A percentile compares a stretch with the other conserved stretches of the same genome.
Conservation (phyloP, 1,284 basidiomycete species). For the Cronartium ribicola region DNA sequence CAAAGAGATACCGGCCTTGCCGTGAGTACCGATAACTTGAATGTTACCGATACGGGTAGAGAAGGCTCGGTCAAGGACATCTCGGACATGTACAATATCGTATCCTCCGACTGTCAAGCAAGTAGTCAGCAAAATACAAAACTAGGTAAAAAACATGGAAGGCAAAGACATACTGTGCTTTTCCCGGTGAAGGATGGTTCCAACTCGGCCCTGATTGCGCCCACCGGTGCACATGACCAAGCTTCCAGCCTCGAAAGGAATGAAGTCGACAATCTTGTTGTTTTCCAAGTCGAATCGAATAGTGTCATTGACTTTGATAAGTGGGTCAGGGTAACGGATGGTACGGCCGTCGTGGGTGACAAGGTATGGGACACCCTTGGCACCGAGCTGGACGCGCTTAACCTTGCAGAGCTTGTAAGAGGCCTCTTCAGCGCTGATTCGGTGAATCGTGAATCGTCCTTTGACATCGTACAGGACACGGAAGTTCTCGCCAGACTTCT, state of each 20-base stretch:
- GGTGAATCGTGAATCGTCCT: conserved; percentile 98
- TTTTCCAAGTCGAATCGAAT: conserved; percentile 94
- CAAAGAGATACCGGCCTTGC: conserved; percentile 93
- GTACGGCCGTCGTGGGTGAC: conserved; percentile 99
- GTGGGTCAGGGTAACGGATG: conserved; percentile 97
- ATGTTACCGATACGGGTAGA: conserved; percentile 80
- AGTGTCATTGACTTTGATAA: conserved; percentile 94
- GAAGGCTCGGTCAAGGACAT: conserved; percentile 80
- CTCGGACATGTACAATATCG: conserved; percentile 70
- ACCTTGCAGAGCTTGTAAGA: conserved; percentile 98
- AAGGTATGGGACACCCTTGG: conserved; percentile 90
- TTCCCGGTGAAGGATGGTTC: conserved; percentile 91
- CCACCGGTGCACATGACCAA: conserved; percentile 97
- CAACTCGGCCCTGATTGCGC: conserved; percentile 98
- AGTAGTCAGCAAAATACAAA: neutral
- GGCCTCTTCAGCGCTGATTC: conserved; percentile 97
- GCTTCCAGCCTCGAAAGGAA: conserved; percentile 97
- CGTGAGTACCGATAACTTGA: conserved; percentile 93
- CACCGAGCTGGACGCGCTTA: conserved; percentile 81
- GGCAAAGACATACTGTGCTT: conserved; percentile 61
- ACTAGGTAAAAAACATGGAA: neutral
- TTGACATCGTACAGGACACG: conserved; percentile 99
- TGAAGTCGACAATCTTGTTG: conserved; percentile 87
- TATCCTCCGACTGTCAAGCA: conserved; percentile 29
- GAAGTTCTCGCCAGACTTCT: conserved; percentile 99